Base-by-base conservation (phyloP, 2,329 filamentous ascomycete species). In the Neurospora sp. region DNA sequence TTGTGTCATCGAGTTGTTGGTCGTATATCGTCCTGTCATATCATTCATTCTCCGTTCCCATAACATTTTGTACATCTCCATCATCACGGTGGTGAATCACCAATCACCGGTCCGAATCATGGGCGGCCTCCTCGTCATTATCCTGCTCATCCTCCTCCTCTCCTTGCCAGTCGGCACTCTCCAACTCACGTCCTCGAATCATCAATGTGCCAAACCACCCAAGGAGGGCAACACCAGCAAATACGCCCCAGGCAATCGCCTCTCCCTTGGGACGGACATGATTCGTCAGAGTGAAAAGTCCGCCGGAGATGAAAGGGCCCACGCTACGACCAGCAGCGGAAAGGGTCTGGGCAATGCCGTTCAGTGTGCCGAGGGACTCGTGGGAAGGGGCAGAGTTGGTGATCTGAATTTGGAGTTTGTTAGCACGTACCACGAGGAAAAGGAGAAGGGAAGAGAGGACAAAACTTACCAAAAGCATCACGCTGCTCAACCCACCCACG, bases 291-390 rank as follows among this genome's bases (percentile, higher is more conserved):
- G 92, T 92, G 79, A 97, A 99, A 0, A 99, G 83, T 0, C 89
- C 89, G 0, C 96, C 96, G 0, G 93, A 96, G 0, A 97, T 83
- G 74, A 98, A 94, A 0, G 96, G 96, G 0, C 96, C 96, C 0
- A 93, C 87, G 62, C 94, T 93, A 71, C 96, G 89, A 8, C 96
- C 96, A 0, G 92, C 92, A 0, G 96, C 96, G 0, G 93, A 97
- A 0, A 99, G 87, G 0, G 93, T 97, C 80, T 99, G 96, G 0
- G 96, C 96, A 39, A 98, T 86, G 10, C 96, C 96, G 77, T 99
- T 97, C 36, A 99, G 85, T 0, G 92, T 93, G 3, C 96, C 96
- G 0, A 99, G 86, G 0, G 92, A 93, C 5, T 91, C 89, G 78
- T 95, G 88, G 8, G 94, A 93, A 0, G 93, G 92, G 0, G 93